Conservation (phyloP, 352 stramenopile species). For the Pythium grandisporangium region DNA sequence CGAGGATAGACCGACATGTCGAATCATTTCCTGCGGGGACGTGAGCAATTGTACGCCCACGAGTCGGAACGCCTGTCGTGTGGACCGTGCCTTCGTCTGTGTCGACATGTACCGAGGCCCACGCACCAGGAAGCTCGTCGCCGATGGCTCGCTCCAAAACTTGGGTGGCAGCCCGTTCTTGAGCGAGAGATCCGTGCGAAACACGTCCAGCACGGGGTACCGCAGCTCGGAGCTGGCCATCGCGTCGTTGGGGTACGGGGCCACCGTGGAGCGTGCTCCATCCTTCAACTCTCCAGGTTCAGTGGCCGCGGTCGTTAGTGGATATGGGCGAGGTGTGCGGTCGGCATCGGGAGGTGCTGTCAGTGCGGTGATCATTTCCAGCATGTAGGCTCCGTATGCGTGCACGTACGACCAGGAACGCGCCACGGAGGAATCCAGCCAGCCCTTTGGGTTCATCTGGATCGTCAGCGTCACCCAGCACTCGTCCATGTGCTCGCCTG, state of each 20-base stretch:
- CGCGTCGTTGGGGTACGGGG: too few species aligned
- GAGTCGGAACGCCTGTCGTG: constrained; percentile 48
- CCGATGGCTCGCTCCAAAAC: constrained; percentile 76
- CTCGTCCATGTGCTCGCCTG: constrained; percentile 53
- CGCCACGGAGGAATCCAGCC: constrained; percentile 44
- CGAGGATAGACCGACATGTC: constrained; percentile 61
- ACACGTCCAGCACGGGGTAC: constrained; percentile 46
- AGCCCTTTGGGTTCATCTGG: constrained; percentile 79
- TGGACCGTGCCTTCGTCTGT: constrained; percentile 47
- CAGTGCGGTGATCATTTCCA: constrained; percentile 68
- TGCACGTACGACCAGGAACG: constrained; percentile 71
- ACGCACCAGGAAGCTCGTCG: constrained; percentile 51
- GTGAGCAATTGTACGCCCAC: constrained; percentile 64
- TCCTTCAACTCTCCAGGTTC: too few species aligned
- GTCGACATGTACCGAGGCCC: constrained; percentile 57
- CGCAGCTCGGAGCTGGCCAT: constrained; percentile 56
- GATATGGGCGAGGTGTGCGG: constrained; percentile 6
- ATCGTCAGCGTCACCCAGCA: constrained; percentile 75
- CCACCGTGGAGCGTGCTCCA: too few species aligned
- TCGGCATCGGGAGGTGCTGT: constrained; percentile 5
- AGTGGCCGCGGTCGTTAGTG: too few species aligned
- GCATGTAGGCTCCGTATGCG: constrained; percentile 57
- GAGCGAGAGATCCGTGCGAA: constrained; percentile 51
- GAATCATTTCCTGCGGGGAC: constrained; percentile 28
- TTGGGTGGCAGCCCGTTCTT: constrained; percentile 49